A percentile compares a stretch with the other conserved stretches of the same genome.
These are phyloP conservation scores for Carex myosuroides DNA, from an alignment of 176 grass and related monocot genomes.

Conservation along the genomic window DNA sequence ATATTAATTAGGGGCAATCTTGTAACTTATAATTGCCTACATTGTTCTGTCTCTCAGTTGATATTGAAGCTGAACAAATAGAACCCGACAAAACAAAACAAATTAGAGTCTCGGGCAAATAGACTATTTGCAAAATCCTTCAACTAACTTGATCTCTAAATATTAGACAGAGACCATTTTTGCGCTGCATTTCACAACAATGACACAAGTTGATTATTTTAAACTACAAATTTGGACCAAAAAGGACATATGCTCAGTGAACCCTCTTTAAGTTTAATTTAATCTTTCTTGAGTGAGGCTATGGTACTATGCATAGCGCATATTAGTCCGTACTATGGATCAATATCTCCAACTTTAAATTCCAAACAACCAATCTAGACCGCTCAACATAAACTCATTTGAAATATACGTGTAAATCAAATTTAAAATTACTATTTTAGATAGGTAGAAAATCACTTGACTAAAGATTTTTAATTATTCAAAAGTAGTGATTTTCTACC, in stretches of 20 bases:
- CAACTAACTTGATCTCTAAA: neutral
- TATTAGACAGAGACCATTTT: neutral
- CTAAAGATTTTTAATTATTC: too few species aligned
- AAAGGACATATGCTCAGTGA: neutral
- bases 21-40: neutral
- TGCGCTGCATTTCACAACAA: neutral
- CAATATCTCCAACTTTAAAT: too few species aligned
- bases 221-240: neutral
- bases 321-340: too few species aligned
- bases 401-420: too few species aligned
- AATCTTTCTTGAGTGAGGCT: neutral
- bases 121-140: neutral
- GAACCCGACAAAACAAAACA: neutral
- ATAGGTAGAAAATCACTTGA: too few species aligned
- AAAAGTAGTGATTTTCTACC: too few species aligned
- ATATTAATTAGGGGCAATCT: neutral
- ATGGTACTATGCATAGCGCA: too few species aligned
- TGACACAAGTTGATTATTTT: slow-evolving; percentile 1
- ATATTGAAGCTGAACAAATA: neutral
- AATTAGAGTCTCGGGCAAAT: neutral
- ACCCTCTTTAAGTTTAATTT: neutral
- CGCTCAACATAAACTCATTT: too few species aligned
- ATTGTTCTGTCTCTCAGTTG: neutral
- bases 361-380: too few species aligned
- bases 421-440: too few species aligned